Percentiles rank a stretch among this genome's conserved stretches.
Evolutionary conservation across 352 stramenopile genomes (phyloP).

Genomic region (Plasmopara halstedii): DNA sequence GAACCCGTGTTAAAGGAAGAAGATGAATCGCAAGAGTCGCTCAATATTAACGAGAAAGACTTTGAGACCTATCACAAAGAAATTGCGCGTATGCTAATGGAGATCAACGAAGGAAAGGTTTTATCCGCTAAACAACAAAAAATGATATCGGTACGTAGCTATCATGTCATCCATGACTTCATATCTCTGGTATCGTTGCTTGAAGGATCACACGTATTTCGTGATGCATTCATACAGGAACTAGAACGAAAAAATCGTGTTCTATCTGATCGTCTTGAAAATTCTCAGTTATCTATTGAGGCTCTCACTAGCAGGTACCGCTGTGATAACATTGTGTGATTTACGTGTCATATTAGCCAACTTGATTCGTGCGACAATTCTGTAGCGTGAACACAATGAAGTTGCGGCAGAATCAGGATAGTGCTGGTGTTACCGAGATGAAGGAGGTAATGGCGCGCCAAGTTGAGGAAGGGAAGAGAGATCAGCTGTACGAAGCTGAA

Average conservation of each 20-base stretch:
- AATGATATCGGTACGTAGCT: conserved; percentile 39
- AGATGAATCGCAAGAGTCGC: conserved; percentile 8
- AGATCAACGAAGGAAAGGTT: conserved; percentile 58
- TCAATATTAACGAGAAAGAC: conserved; percentile 51
- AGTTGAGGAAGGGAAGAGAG: conserved; percentile 57
- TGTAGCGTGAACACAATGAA: conserved; percentile 62
- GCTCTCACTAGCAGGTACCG: conserved; percentile 50
- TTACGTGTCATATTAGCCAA: too few relatives aligned
- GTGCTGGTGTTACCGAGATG: conserved; percentile 47
- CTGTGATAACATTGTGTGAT: not conserved
- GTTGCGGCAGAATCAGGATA: conserved; percentile 63
- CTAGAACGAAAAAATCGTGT: conserved; percentile 60
- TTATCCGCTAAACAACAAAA: conserved; percentile 58
- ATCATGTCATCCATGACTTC: not conserved
- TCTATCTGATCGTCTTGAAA: conserved; percentile 51
- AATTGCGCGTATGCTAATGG: conserved; percentile 46
- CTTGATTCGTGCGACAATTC: not conserved
- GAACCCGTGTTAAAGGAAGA: conserved; percentile 11
- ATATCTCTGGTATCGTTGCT: too few relatives aligned
- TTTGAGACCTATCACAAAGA: conserved; percentile 71
- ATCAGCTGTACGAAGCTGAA: conserved; percentile 56
- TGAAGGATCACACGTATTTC: not conserved
- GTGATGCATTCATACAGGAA: conserved; percentile 24
- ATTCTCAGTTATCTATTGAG: conserved; percentile 62
- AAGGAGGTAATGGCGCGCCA: conserved; percentile 58